These are phyloP conservation scores for Schizosaccharomyces osmophilus DNA, from an alignment of 805 yeast genomes.

Conservation along the genomic window DNA sequence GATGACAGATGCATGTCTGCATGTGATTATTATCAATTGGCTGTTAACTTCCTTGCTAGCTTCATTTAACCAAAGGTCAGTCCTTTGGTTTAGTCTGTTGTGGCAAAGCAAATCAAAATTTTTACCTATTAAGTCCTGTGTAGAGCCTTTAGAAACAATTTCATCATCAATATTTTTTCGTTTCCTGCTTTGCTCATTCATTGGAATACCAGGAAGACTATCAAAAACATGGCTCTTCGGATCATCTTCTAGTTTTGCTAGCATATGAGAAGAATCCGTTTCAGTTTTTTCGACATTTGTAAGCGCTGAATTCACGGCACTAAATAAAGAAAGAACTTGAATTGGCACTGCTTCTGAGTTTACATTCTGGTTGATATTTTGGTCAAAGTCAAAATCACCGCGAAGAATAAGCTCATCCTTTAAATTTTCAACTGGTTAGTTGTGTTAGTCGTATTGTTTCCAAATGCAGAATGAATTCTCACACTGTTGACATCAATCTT, in stretches of 20 bases:
- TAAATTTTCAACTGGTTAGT: background rate
- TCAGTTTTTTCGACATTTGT: background rate
- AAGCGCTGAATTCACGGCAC: background rate
- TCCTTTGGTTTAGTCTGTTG: too few relatives aligned
- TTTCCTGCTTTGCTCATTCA: too few relatives aligned
- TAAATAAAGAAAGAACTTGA: background rate
- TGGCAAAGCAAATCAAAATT: too few relatives aligned
- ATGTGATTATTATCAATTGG: background rate
- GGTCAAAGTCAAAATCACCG: background rate
- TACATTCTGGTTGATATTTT: background rate
- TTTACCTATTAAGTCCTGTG: too few relatives aligned
- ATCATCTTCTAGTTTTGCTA: background rate
- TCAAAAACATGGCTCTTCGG: background rate
- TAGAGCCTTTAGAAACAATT: too few relatives aligned
- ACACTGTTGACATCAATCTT: too few relatives aligned
- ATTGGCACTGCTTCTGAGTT: background rate
- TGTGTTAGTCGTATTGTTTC: background rate
- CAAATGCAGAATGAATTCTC: too few relatives aligned
- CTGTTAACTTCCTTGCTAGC: too few relatives aligned
- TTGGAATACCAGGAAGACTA: too few relatives aligned
- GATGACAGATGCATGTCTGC: slow-evolving; percentile 1
- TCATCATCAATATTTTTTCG: too few relatives aligned
- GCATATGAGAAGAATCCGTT: background rate
- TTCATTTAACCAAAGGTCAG: too few relatives aligned
- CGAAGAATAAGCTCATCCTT: background rate